Percentiles rank a stretch among this genome's conserved stretches.
These are phyloP conservation scores for Kluyveromyces dobzhanskii DNA, from an alignment of 805 yeast genomes.

Conservation along the genomic window DNA sequence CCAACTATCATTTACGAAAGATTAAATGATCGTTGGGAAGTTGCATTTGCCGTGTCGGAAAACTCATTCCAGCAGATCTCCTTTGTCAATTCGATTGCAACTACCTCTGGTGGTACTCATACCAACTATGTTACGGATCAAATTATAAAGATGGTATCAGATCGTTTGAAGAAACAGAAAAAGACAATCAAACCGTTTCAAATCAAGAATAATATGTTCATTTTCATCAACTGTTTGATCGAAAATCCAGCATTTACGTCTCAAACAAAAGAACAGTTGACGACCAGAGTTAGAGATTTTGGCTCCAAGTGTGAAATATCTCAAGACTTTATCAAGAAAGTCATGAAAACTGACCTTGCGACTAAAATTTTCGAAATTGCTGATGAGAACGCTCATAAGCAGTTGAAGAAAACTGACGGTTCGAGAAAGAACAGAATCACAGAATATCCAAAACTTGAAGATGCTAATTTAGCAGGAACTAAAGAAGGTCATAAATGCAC, in stretches of 20 bases:
- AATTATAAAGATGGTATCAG: slow-evolving; percentile 68
- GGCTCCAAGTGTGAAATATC: slow-evolving; percentile 78
- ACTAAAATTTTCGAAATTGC: slow-evolving; percentile 72
- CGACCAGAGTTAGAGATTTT: slow-evolving; percentile 81
- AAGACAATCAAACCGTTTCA: slow-evolving; percentile 81
- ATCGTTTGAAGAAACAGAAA: slow-evolving; percentile 51
- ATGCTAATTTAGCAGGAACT: slow-evolving; percentile 95
- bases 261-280: slow-evolving; percentile 92
- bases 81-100: slow-evolving; percentile 95
- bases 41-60: slow-evolving; percentile 91
- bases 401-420: slow-evolving; percentile 84
- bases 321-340: slow-evolving; percentile 65
- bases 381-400: slow-evolving; percentile 81
- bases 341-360: slow-evolving; percentile 63
- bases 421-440: slow-evolving; percentile 75
- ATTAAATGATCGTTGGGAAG: slow-evolving; percentile 86
- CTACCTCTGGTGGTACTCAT: slow-evolving; percentile 96
- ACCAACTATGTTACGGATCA: slow-evolving; percentile 81
- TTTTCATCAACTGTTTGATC: slow-evolving; percentile 84
- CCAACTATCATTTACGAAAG: slow-evolving; percentile 72
- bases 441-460: slow-evolving; percentile 82
- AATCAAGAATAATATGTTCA: slow-evolving; percentile 80
- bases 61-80: slow-evolving; percentile 89
- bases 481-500: slow-evolving; percentile 88
- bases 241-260: slow-evolving; percentile 97